Evolutionary conservation across 1,139 yeast genomes (phyloP).

Genomic region (Taphrina betulina): DNA sequence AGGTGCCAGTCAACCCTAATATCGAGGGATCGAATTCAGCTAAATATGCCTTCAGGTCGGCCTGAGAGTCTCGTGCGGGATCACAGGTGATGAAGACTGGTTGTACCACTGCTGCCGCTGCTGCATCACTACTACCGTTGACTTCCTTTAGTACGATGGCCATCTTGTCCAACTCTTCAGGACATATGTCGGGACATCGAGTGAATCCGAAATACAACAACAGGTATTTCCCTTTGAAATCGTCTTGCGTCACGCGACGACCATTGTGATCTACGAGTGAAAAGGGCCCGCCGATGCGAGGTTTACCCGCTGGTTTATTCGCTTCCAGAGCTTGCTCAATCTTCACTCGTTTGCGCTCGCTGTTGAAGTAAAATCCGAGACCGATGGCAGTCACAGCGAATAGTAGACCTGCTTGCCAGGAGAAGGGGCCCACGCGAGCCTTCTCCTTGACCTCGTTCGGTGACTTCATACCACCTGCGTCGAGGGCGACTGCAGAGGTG

Average conservation of each 20-base stretch:
- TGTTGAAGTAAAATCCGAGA: conserved; percentile 67
- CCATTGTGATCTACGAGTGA: conserved; percentile 68
- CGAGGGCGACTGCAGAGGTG: background rate
- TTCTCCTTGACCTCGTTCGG: conserved; percentile 27
- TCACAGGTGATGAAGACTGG: conserved; percentile 94
- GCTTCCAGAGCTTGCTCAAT: conserved; percentile 33
- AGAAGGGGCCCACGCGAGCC: conserved; percentile 49
- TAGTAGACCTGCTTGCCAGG: conserved; percentile 81
- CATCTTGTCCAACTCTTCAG: conserved; percentile 91
- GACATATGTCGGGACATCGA: conserved; percentile 97
- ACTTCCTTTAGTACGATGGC: conserved; percentile 47
- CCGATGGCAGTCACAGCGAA: conserved; percentile 68
- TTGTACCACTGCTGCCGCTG: conserved; percentile 26
- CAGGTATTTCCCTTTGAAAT: conserved; percentile 73
- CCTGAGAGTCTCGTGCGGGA: conserved; percentile 90
- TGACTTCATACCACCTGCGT: conserved; percentile 1
- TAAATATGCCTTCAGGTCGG: conserved; percentile 47
- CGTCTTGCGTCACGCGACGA: conserved; percentile 67
- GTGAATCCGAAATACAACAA: conserved; percentile 91
- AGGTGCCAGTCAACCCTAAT: conserved; percentile 86
- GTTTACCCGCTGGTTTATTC: conserved; percentile 63
- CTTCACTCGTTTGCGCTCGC: conserved; percentile 68
- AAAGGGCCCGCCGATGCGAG: conserved; percentile 90
- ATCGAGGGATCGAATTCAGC: conserved; percentile 83
- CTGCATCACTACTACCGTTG: conserved; percentile 5